Conservation (phyloP, 2,329 filamentous ascomycete species). For the Nannizzia gypsea region DNA sequence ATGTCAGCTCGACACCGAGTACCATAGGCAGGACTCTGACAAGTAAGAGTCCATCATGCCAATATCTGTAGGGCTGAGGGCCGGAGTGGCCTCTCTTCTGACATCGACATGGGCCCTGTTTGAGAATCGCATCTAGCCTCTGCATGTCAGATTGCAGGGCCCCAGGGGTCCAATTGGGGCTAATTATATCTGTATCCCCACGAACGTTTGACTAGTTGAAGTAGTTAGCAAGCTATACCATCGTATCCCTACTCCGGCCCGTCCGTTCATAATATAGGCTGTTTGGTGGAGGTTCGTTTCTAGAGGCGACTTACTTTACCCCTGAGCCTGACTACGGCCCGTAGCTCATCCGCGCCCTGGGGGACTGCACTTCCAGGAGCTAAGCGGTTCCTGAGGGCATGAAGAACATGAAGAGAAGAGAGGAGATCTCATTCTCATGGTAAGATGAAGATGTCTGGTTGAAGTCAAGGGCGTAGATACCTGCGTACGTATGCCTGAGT, state of each 20-base stretch:
- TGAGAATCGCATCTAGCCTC: too few species aligned
- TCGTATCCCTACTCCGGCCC: not conserved
- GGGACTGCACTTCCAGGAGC: not conserved
- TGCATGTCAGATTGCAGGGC: not conserved
- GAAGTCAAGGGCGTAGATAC: too few species aligned
- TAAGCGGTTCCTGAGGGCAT: too few species aligned
- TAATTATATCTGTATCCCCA: not conserved
- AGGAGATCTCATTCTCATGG: too few species aligned
- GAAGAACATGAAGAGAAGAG: too few species aligned
- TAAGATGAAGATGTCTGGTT: too few species aligned
- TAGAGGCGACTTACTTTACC: not conserved
- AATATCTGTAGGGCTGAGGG: not conserved
- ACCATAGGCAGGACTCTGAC: not conserved
- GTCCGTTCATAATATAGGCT: too few species aligned
- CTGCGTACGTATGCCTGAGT: too few species aligned
- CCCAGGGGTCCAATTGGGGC: not conserved
- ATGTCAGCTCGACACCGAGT: not conserved
- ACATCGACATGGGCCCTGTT: not conserved
- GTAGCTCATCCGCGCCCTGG: not conserved
- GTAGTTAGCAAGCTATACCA: too few species aligned
- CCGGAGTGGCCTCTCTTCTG: not conserved
- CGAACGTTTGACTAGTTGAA: too few species aligned
- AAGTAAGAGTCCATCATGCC: not conserved
- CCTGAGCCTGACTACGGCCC: not conserved
- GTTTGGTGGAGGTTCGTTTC: too few species aligned